These are phyloP conservation scores for Uronychia binucleata DNA, from an alignment of 73 alveolate species.

Conservation along the genomic window DNA sequence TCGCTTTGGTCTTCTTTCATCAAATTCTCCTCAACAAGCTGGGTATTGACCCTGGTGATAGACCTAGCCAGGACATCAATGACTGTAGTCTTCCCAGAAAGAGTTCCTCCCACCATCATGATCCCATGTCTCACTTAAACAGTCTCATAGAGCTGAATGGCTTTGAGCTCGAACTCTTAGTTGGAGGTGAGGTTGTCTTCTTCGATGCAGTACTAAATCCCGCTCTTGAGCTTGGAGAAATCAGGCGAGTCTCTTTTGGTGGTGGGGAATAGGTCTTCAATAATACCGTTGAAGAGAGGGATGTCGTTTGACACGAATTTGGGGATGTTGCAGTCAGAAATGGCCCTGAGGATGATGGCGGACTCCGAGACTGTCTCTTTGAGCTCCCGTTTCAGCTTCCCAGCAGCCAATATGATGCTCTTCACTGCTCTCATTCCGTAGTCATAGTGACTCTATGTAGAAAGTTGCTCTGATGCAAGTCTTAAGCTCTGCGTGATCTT, in stretches of 20 bases:
- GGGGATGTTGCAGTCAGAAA: slow-evolving; percentile 96
- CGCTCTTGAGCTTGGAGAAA: slow-evolving; percentile 63
- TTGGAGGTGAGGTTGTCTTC: slow-evolving; percentile 68
- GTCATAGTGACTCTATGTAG: slow-evolving; percentile 95
- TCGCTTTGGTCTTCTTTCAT: slow-evolving; percentile 39
- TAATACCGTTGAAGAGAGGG: slow-evolving; percentile 94
- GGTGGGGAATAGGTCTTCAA: slow-evolving; percentile 96
- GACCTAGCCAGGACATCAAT: slow-evolving; percentile 71
- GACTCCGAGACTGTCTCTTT: slow-evolving; percentile 90
- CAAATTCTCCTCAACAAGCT: slow-evolving; percentile 60
- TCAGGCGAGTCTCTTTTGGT: slow-evolving; percentile 82
- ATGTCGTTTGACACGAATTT: slow-evolving; percentile 95
- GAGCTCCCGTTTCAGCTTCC: slow-evolving; percentile 87
- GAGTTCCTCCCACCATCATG: slow-evolving; percentile 98
- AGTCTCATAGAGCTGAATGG: slow-evolving; percentile 93
- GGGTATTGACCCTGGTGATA: slow-evolving; percentile 35
- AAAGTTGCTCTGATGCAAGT: slow-evolving; percentile 92
- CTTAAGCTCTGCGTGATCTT: slow-evolving; percentile 89
- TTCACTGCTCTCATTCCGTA: slow-evolving; percentile 98
- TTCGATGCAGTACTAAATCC: slow-evolving; percentile 64
- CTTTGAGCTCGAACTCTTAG: slow-evolving; percentile 83
- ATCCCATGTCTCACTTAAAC: slow-evolving; percentile 98
- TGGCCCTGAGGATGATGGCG: slow-evolving; percentile 90
- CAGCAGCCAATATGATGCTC: slow-evolving; percentile 97
- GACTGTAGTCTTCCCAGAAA: slow-evolving; percentile 94